Evolutionary conservation across 768 basidiomycete species (phyloP).

Genomic region (Suillus clintonianus): DNA sequence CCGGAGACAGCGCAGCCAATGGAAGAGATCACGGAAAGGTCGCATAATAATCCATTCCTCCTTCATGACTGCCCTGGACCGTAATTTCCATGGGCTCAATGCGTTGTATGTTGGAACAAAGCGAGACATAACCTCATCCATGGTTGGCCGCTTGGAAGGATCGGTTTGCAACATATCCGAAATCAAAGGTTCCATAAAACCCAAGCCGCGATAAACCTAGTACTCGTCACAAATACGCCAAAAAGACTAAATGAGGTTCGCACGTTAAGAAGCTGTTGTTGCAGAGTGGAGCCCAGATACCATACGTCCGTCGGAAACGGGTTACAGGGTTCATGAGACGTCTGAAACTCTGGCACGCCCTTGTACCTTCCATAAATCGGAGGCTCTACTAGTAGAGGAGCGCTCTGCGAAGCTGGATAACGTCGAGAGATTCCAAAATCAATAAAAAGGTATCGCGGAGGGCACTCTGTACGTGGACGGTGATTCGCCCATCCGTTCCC

Average conservation of each 20-base stretch:
- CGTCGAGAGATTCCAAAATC: conserved; percentile 30
- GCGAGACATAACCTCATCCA: conserved; percentile 14
- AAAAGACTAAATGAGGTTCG: neutral
- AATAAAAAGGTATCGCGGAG: conserved; percentile 29
- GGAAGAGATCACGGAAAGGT: neutral
- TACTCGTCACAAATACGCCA: neutral
- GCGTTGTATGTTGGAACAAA: conserved; percentile 3
- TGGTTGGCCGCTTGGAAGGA: conserved; percentile 15
- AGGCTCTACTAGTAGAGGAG: conserved; percentile 14
- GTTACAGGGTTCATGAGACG: conserved; percentile 12
- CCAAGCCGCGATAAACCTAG: conserved; percentile 20
- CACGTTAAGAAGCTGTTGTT: neutral
- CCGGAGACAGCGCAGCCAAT: neutral
- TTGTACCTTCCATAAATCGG: conserved; percentile 23
- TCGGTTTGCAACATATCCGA: conserved; percentile 13
- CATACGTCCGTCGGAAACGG: conserved; percentile 24
- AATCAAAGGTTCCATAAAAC: conserved; percentile 32
- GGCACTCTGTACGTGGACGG: conserved; percentile 23
- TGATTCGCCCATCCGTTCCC: conserved; percentile 7
- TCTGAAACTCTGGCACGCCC: conserved; percentile 24
- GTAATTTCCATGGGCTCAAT: conserved; percentile 4
- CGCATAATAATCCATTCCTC: neutral
- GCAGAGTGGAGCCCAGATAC: conserved; percentile 1
- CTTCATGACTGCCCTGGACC: conserved; percentile 11
- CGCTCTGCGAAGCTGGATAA: conserved; percentile 12